Percentiles rank a stretch among this genome's conserved stretches.
These are phyloP conservation scores for Gracilaria gracilis DNA, from an alignment of 23 red algal species.

Conservation along the genomic window DNA sequence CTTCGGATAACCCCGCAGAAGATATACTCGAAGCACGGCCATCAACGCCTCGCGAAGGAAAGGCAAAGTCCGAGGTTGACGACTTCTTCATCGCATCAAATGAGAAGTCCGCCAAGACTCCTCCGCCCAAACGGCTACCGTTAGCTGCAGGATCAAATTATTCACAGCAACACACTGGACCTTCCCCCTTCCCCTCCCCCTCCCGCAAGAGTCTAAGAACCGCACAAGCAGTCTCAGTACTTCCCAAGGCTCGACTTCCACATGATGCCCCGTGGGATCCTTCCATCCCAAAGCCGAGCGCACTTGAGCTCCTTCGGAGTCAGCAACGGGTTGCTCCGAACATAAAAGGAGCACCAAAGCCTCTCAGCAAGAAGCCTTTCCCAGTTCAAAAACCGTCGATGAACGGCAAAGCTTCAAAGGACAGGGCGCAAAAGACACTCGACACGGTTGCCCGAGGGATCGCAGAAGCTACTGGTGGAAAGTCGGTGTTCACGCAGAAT, in stretches of 20 bases:
- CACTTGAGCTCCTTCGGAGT: background rate
- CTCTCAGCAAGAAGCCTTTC: background rate
- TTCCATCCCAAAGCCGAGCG: background rate
- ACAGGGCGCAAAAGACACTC: background rate
- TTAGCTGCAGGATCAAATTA: background rate
- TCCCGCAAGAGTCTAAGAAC: background rate
- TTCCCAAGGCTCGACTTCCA: background rate
- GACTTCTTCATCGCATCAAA: background rate
- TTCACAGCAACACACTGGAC: background rate
- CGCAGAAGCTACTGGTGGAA: background rate
- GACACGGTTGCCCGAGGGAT: background rate
- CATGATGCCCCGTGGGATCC: background rate
- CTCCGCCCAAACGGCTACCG: background rate
- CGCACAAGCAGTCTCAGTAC: background rate
- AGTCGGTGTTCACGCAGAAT: constrained; percentile 26
- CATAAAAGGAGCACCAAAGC: background rate
- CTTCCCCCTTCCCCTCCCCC: background rate
- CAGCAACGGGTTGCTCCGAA: background rate
- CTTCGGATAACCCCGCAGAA: background rate
- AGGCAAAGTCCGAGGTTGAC: background rate
- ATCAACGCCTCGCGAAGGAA: background rate
- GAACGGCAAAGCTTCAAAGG: constrained; percentile 12
- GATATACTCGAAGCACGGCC: background rate
- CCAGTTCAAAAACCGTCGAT: background rate
- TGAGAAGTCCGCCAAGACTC: background rate